These are phyloP conservation scores for Spergularia azorica DNA, from an alignment of 179 eudicot genomes.

Conservation along the genomic window DNA sequence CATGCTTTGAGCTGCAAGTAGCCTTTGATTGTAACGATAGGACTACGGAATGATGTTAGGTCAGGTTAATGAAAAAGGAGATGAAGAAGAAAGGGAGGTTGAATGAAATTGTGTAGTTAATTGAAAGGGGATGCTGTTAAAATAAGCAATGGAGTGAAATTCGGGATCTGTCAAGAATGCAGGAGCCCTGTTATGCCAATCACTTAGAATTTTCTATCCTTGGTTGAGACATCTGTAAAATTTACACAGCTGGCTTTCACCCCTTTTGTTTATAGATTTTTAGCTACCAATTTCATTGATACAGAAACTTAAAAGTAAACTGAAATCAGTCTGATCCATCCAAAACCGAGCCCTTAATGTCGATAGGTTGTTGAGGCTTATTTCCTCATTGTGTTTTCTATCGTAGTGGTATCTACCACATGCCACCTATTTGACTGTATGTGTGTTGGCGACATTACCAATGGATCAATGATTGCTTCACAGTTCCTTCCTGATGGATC, in stretches of 20 bases:
- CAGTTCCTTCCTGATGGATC: too few species aligned
- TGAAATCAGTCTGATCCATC: too few species aligned
- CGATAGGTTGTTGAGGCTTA: too few species aligned
- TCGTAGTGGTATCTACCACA: too few species aligned
- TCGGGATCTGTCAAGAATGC: neutral
- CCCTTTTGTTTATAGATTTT: neutral
- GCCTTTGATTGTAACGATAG: neutral
- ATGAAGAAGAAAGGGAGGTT: neutral
- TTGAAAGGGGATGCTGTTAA: neutral
- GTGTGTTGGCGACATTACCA: too few species aligned
- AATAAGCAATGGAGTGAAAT: neutral
- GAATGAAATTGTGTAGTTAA: neutral
- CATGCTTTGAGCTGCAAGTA: neutral
- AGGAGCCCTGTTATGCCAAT: conserved; percentile 1
- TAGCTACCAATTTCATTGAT: too few species aligned
- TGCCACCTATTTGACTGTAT: too few species aligned
- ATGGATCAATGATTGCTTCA: too few species aligned
- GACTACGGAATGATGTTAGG: neutral
- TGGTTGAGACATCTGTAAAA: neutral
- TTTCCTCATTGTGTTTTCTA: too few species aligned
- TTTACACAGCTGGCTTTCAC: neutral
- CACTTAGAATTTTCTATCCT: neutral
- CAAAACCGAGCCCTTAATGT: too few species aligned
- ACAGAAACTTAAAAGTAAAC: too few species aligned
- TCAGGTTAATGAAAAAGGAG: neutral